Percentiles rank a stretch among this genome's conserved stretches.
phyloP scores from a whole-genome alignment of 2,329 filamentous ascomycete species.

The Blastomyces parvus region DNA sequence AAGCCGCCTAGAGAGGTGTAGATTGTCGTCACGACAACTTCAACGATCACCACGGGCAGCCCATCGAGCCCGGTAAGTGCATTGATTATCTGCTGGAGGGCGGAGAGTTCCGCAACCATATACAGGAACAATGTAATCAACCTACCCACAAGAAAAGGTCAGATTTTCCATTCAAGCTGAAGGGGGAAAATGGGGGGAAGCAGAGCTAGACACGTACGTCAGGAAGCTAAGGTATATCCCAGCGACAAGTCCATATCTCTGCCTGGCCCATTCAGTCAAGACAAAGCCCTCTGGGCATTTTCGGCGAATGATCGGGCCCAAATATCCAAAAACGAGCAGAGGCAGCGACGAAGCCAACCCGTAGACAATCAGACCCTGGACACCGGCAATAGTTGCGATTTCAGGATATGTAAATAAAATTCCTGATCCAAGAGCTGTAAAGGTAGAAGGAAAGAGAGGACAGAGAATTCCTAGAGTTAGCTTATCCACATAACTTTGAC shows the following conservation, averaged over 20 bases:
- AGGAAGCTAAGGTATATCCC: constrained; percentile 67
- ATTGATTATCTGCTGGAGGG: constrained; percentile 67
- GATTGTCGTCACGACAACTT: constrained; percentile 68
- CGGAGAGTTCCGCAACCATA: constrained; percentile 77
- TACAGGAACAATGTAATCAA: constrained; percentile 75
- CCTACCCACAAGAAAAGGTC: constrained; percentile 19
- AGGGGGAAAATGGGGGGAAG: neutral
- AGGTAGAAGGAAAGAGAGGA: constrained; percentile 13
- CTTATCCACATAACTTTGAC: constrained; percentile 14
- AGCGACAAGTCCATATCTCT: constrained; percentile 61
- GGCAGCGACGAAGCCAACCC: constrained; percentile 63
- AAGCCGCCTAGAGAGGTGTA: constrained; percentile 80
- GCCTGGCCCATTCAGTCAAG: constrained; percentile 72
- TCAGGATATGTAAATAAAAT: constrained; percentile 77
- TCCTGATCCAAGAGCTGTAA: constrained; percentile 66
- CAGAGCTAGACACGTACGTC: constrained; percentile 39
- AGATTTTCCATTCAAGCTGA: constrained; percentile 3
- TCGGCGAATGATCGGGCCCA: constrained; percentile 67
- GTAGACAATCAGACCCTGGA: constrained; percentile 71
- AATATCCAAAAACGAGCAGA: constrained; percentile 61
- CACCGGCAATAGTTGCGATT: constrained; percentile 65
- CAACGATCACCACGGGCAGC: constrained; percentile 65
- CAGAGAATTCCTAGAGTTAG: constrained; percentile 37
- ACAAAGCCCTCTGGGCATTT: constrained; percentile 80
- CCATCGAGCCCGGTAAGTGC: constrained; percentile 65